phyloP scores from a whole-genome alignment of 176 grass and related monocot genomes.

The Phoenix dactylifera region DNA sequence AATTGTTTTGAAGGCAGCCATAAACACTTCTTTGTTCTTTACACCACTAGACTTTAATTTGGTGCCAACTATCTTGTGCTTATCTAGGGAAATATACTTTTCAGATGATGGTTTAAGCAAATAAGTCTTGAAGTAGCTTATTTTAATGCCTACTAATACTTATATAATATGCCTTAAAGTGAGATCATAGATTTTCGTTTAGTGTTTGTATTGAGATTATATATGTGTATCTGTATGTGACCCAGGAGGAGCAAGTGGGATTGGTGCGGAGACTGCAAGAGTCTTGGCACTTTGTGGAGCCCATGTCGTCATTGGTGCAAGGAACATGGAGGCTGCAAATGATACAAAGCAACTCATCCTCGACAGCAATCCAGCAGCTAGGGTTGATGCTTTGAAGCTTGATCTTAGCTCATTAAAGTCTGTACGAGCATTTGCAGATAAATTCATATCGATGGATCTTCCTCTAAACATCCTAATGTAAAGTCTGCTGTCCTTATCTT shows the following conservation, averaged over 20 bases:
- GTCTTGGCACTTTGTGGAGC: slow-evolving; percentile 85
- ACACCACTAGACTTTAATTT: too few relatives aligned
- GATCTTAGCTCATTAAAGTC: slow-evolving; percentile 93
- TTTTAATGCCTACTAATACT: too few relatives aligned
- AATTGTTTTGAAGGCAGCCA: too few relatives aligned
- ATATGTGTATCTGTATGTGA: not conserved
- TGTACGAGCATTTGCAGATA: slow-evolving; percentile 47
- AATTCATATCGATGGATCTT: slow-evolving; percentile 71
- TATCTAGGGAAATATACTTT: too few relatives aligned
- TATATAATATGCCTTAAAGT: too few relatives aligned
- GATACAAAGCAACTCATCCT: slow-evolving; percentile 48
- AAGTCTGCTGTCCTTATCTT: slow-evolving; percentile 11
- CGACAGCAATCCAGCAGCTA: slow-evolving; percentile 31
- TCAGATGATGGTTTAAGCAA: too few relatives aligned
- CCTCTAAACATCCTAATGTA: slow-evolving; percentile 97
- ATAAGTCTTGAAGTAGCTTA: too few relatives aligned
- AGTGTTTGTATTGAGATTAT: not conserved
- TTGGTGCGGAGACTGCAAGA: slow-evolving; percentile 80
- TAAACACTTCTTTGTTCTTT: too few relatives aligned
- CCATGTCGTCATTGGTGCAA: slow-evolving; percentile 82
- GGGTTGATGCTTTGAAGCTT: slow-evolving; percentile 59
- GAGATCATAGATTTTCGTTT: too few relatives aligned
- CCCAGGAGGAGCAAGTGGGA: slow-evolving; percentile 78
- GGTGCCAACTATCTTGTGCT: too few relatives aligned
- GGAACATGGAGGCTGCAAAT: slow-evolving; percentile 82